Percentiles rank a stretch among this genome's conserved stretches.
Evolutionary conservation across 169 alveolate genomes (phyloP).

Genomic region (Pseudocohnilembus persalinus): DNA sequence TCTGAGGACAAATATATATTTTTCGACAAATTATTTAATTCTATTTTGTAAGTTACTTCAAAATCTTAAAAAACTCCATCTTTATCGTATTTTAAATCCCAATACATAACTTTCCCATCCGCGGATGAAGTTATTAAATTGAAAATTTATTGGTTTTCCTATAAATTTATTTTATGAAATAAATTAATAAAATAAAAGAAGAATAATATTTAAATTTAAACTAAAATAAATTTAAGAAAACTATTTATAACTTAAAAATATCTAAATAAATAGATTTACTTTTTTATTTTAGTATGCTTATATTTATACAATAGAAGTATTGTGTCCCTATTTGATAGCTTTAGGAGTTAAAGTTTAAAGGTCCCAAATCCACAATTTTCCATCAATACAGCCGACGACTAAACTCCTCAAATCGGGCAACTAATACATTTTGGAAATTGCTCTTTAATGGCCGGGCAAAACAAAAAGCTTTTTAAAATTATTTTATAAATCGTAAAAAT

Average conservation of each 20-base stretch:
- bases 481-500: background rate
- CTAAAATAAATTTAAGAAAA: too few relatives aligned
- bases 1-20: background rate
- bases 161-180: too few relatives aligned
- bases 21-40: background rate
- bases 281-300: too few relatives aligned
- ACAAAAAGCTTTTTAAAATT: background rate
- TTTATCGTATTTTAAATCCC: background rate
- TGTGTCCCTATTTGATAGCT: background rate
- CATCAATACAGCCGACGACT: background rate
- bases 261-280: too few relatives aligned
- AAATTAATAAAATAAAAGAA: too few relatives aligned
- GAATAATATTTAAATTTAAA: too few relatives aligned
- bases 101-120: background rate
- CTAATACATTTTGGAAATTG: background rate
- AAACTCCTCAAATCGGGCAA: background rate
- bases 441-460: background rate
- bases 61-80: background rate
- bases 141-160: background rate
- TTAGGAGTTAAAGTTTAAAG: background rate
- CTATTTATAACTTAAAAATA: too few relatives aligned
- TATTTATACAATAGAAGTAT: background rate
- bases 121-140: background rate
- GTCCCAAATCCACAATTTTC: background rate
- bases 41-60: background rate